Percentiles rank a stretch among this genome's conserved stretches.
phyloP scores from a whole-genome alignment of 2,329 filamentous ascomycete species.

The Calonectria pauciramosa region DNA sequence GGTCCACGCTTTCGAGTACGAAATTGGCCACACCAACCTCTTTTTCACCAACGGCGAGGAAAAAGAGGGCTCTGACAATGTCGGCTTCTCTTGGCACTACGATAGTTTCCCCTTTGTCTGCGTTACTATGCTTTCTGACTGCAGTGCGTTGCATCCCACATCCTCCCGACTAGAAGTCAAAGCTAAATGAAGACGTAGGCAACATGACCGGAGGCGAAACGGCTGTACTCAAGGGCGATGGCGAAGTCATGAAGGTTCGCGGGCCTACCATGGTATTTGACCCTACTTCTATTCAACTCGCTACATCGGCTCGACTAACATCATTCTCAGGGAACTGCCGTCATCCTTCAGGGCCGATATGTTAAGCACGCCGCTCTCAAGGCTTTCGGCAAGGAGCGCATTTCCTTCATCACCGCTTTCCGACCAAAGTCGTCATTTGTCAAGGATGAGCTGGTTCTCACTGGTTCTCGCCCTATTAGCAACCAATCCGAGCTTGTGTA shows the following conservation, averaged over 20 bases:
- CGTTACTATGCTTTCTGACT: constrained; percentile 77
- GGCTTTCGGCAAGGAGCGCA: constrained; percentile 72
- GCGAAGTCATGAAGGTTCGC: constrained; percentile 70
- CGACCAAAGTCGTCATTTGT: constrained; percentile 67
- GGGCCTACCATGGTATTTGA: constrained; percentile 69
- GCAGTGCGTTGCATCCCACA: constrained; percentile 38
- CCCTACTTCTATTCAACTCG: background rate
- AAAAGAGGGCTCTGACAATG: constrained; percentile 61
- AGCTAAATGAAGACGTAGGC: too few species aligned
- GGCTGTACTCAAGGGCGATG: constrained; percentile 66
- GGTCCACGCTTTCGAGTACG: constrained; percentile 66
- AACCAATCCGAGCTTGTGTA: constrained; percentile 27
- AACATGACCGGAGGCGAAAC: constrained; percentile 76
- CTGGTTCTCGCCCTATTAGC: constrained; percentile 71
- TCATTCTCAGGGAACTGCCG: constrained; percentile 37
- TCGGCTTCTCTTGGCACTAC: constrained; percentile 68
- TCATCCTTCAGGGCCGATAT: constrained; percentile 77
- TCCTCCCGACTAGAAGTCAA: constrained; percentile 41
- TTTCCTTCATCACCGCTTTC: constrained; percentile 77
- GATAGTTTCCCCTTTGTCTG: constrained; percentile 78
- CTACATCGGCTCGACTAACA: background rate
- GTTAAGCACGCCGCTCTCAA: constrained; percentile 75
- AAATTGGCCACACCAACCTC: constrained; percentile 69
- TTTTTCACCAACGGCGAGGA: constrained; percentile 58
- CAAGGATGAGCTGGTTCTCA: constrained; percentile 72